Percentiles rank a stretch among this genome's conserved stretches.
Conservation (phyloP, 331 rosid genomes). For the Telfairia occidentalis region DNA sequence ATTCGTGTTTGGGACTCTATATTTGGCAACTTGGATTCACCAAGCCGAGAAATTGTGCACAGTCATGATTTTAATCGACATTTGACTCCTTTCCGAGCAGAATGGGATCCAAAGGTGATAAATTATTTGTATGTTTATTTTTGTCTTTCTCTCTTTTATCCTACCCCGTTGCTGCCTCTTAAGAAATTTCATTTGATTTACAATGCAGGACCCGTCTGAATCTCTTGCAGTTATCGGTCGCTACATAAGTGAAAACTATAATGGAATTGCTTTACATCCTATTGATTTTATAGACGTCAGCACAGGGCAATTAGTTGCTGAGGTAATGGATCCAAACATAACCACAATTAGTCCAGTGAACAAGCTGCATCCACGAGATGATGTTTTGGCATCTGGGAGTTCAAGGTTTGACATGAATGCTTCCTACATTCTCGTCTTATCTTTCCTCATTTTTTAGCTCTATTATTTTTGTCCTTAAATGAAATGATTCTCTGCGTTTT, state of each 20-base stretch:
- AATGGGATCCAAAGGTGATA: constrained; percentile 94
- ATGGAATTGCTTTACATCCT: constrained; percentile 89
- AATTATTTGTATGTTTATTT: not conserved
- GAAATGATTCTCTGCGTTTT: too few species aligned
- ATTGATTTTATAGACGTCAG: constrained; percentile 83
- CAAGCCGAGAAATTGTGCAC: constrained; percentile 94
- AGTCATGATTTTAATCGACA: constrained; percentile 86
- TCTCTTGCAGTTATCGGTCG: constrained; percentile 85
- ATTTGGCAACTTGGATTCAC: constrained; percentile 65
- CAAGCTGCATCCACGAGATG: constrained; percentile 81
- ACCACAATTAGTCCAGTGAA: constrained; percentile 84
- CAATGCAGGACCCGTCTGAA: constrained; percentile 73
- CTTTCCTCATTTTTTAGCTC: not conserved
- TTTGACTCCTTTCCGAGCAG: constrained; percentile 87
- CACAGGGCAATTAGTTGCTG: constrained; percentile 80
- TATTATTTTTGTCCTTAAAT: not conserved
- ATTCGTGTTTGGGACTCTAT: constrained; percentile 92
- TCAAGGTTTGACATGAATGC: constrained; percentile 44
- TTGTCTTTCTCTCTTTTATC: not conserved
- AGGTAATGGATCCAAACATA: constrained; percentile 89
- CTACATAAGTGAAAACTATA: constrained; percentile 81
- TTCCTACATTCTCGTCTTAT: not conserved
- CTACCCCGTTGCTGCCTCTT: not conserved
- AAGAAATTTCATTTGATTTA: not conserved
- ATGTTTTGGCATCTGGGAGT: constrained; percentile 82